These are phyloP conservation scores for Akanthomyces muscarius DNA, from an alignment of 2,329 filamentous ascomycete genomes.

Conservation along the genomic window DNA sequence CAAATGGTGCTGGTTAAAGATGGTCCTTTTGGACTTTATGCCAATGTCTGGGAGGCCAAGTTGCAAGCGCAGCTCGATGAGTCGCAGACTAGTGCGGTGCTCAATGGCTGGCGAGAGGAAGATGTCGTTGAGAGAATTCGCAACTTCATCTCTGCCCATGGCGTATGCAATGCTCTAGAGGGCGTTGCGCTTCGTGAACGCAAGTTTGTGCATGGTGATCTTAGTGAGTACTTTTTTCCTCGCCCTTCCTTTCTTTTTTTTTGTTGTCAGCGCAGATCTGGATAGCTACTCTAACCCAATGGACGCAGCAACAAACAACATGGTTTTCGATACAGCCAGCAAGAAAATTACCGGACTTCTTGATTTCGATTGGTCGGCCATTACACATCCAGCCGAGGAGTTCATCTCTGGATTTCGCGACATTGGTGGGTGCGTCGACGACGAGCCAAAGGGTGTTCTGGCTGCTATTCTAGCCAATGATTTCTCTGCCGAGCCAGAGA, in stretches of 20 bases:
- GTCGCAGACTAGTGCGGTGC: conserved; percentile 16
- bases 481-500: no score
- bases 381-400: conserved; percentile 19
- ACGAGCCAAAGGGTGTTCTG: no score
- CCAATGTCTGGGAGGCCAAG: background rate
- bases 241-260: no score
- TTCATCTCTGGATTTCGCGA: no score
- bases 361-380: conserved; percentile 27
- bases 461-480: no score
- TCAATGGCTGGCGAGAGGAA: conserved; percentile 23
- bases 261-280: no score
- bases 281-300: no score
- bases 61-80: conserved; percentile 16
- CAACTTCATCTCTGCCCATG: conserved; percentile 17
- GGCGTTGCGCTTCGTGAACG: conserved; percentile 19
- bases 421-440: no score
- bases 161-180: conserved; percentile 17
- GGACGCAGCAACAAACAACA: conserved; percentile 18
- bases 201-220: conserved; percentile 26
- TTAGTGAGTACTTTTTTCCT: conserved; percentile 18
- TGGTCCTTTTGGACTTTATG: no score
- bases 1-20: no score
- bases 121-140: conserved; percentile 20
- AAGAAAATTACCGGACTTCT: conserved; percentile 23
- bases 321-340: conserved; percentile 23